Base-by-base conservation (phyloP, 1,139 yeast species). In the Sugiyamaella xylanicola region DNA sequence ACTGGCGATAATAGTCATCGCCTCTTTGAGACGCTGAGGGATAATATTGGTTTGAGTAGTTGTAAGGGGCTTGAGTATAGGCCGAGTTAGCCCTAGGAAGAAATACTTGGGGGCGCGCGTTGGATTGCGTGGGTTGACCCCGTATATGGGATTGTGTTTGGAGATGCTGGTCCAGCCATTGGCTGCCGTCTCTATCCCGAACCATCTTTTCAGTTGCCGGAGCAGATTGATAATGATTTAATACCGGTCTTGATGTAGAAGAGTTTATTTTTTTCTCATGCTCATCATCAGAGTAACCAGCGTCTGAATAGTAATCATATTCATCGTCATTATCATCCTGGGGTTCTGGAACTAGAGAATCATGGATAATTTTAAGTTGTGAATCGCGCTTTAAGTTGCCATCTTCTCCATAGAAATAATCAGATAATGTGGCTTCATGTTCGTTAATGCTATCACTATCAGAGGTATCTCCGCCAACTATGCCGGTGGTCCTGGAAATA, bases 311-410 rank as follows among this genome's bases (percentile, higher is more conserved):
- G 15, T 32, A 37, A 27, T 46, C 45, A 15, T 35, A 41, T 27
- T 53, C 49, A 3, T 48, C 44, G 40, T 35, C 52, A 3, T 45
- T 56, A 13, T 48, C 56, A 41, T 56, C 52, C 16, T 41, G 36
- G 13, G 32, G 48, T 22, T 51, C 60, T 16, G 60, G 60, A 22
- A 60, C 61, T 22, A 63, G 51, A 13, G 64, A 54, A 54, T 65
- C 68, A 49, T 65, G 68, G 45, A 63, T 64, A 45, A 65, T 54
- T 39, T 59, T 56, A 25, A 65, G 58, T 40, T 62, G 62, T 4
- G 67, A 63, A 50, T 65, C 68, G 40, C 61, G 56, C 35, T 59
- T 61, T 45, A 59, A 41, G 43, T 54, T 52, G 11, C 63, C 64
- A 27, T 64, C 66, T 15, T 53, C 62, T 13, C 55, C 63, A 36